Evolutionary conservation across 2,329 filamentous ascomycete species (phyloP).

Genomic region (Botrytis aclada): DNA sequence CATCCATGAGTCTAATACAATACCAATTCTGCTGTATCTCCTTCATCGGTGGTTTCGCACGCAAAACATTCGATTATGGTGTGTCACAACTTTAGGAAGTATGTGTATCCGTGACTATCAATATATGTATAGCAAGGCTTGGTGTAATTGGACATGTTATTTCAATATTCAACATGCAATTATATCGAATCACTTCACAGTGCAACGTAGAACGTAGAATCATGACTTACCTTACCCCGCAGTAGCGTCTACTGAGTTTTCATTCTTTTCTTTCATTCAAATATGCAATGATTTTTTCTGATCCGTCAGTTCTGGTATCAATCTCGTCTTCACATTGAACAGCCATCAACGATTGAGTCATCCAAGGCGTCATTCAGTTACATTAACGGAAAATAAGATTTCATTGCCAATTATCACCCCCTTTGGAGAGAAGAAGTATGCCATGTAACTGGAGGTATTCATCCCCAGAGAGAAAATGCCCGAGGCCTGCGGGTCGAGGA

Average conservation of each 20-base stretch:
- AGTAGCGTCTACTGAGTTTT: background rate
- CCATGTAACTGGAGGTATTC: background rate
- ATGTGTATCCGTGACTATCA: background rate
- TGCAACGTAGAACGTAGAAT: background rate
- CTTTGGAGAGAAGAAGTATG: background rate
- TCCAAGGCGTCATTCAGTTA: background rate
- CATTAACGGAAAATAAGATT: background rate
- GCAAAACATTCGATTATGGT: accelerated
- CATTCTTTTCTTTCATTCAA: background rate
- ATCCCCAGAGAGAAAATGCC: background rate
- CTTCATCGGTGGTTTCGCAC: background rate
- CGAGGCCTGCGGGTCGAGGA: background rate
- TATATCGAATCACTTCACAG: background rate
- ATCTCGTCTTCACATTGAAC: background rate
- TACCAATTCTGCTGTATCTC: background rate
- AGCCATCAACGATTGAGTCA: background rate
- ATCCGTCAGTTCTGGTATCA: background rate
- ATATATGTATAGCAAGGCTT: background rate
- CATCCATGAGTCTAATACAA: too few species aligned
- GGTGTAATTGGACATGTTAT: background rate
- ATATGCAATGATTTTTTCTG: background rate
- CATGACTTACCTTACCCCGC: background rate
- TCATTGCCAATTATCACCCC: background rate
- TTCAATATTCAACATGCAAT: background rate
- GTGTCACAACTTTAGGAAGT: background rate